Evolutionary conservation across 169 alveolate species (phyloP).

Genomic region (Sarcocystis neurona): DNA sequence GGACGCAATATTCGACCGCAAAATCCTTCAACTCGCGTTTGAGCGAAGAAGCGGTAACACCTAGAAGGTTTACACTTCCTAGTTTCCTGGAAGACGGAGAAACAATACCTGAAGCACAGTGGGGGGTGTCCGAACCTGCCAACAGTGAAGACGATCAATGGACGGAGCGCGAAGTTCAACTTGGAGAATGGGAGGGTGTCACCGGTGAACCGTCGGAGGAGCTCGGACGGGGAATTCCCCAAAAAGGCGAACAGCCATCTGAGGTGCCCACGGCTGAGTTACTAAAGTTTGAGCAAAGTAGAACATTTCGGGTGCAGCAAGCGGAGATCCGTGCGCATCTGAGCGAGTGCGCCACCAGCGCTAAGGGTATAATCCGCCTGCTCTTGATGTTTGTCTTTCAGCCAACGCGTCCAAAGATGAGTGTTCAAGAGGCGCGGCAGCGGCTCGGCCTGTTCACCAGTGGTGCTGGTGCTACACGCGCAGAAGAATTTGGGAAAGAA

Average conservation of each 20-base stretch:
- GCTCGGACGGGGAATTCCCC: neutral
- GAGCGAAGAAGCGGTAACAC: no score
- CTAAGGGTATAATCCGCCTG: conserved; percentile 16
- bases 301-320: neutral
- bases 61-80: no score
- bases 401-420: neutral
- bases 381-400: neutral
- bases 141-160: neutral
- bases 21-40: no score
- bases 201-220: neutral
- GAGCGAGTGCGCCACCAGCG: conserved; percentile 15
- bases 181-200: neutral
- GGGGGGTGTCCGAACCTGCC: no score
- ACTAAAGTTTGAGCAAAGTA: neutral
- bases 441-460: neutral
- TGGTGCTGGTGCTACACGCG: neutral
- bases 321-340: neutral
- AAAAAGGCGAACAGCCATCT: neutral
- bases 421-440: neutral
- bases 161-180: neutral
- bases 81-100: no score
- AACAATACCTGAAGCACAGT: no score
- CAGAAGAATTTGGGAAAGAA: neutral
- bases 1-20: no score
- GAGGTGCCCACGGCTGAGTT: neutral